Evolutionary conservation across 495 filamentous ascomycete genomes (phyloP), one percentile per base, ranked within the genome.

Genomic region (Durotheca rogersii): DNA sequence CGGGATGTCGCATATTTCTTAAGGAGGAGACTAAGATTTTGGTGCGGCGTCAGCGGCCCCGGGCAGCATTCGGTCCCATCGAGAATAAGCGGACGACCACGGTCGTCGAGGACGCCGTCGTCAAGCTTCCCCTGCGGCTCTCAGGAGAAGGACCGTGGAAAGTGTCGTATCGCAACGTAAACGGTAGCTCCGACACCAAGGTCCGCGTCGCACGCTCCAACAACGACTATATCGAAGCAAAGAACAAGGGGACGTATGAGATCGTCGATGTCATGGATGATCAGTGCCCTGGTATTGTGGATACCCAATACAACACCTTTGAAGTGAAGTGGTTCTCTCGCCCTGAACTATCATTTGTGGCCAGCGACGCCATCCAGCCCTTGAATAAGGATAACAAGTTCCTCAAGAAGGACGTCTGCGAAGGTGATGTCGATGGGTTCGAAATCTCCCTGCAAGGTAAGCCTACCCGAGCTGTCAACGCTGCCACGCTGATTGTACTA

Each of bases 401-500:
- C 60, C 61, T 82, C 49, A 88, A 92, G 65, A 76, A 80, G n/a
- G 83, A 87, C 52, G 82, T 98, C 41, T 98, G 93, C 58, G 89
- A 98, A 69, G 92, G 93, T 12, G 92, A 96, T 39, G 86, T 92
- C 51, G 92, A 96, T 61, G 80, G 82, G 18, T 80, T 95, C 39
- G 91, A 96, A 56, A 69, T 97, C 38, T 71, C 77, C 15, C 77
- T 98, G 50, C 77, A 77, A 51, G 91, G 91, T 76, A 83, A 76
- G 68, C 33, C 21, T 23, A 21, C 33, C 9, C 17, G 9, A 40
- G 4, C 7, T 16, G 4, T 4, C n/a, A n/a, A n/a, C n/a, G n/a
- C 4, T 42, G 7, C 10, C 35, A 45, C 45, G 53, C 19, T 25
- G 10, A 2, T n/a, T 34, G 15, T 45, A 34, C 47, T 64, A 36